phyloP scores from a whole-genome alignment of 2,329 filamentous ascomycete species.

The Parastagonospora avenae region DNA sequence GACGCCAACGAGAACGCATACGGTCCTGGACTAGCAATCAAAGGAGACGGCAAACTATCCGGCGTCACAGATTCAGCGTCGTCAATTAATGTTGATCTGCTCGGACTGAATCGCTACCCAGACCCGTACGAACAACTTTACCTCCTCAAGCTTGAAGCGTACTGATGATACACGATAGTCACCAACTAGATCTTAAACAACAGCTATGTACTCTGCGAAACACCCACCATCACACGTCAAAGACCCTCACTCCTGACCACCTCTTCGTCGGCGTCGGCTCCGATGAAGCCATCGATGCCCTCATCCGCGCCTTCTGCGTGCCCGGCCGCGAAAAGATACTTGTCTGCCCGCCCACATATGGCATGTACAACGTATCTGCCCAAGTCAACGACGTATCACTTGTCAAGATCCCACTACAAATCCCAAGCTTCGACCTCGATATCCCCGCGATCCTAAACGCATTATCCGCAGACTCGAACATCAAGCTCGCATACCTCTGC shows the following conservation, averaged over 20 bases:
- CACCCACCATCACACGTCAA: conserved; percentile 77
- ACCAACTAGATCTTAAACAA: conserved; percentile 86
- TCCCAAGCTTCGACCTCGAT: conserved; percentile 73
- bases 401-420: conserved; percentile 81
- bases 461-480: conserved; percentile 66
- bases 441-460: conserved; percentile 70
- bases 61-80: conserved; percentile 46
- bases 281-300: conserved; percentile 94
- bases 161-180: conserved; percentile 50
- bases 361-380: conserved; percentile 96
- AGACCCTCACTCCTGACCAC: conserved; percentile 76
- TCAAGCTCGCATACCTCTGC: conserved; percentile 93
- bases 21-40: conserved; percentile 74
- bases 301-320: conserved; percentile 90
- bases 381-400: conserved; percentile 91
- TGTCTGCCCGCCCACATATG: conserved; percentile 94
- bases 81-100: conserved; percentile 71
- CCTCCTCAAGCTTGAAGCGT: not conserved
- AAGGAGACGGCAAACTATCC: conserved; percentile 54
- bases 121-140: conserved; percentile 65
- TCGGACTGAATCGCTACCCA: conserved; percentile 89
- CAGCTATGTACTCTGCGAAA: conserved; percentile 86
- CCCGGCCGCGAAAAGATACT: conserved; percentile 89
- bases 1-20: conserved; percentile 98
- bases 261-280: conserved; percentile 95